Percentiles rank a stretch among this genome's conserved stretches.
These are phyloP conservation scores for Pulveroboletus sp. DNA, from an alignment of 768 basidiomycete genomes.

Conservation along the genomic window DNA sequence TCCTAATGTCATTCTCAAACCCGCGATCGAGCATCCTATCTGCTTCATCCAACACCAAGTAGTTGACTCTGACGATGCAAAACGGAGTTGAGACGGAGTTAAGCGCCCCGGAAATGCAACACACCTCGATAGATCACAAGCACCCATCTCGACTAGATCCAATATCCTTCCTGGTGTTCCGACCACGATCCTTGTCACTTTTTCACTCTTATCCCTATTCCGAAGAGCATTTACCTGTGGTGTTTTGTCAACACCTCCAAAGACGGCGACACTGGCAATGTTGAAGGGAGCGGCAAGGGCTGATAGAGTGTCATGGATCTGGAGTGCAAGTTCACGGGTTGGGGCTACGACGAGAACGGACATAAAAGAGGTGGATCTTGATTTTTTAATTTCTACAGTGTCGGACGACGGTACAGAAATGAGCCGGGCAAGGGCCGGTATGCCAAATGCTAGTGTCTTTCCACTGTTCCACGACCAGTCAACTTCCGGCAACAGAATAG, in stretches of 20 bases:
- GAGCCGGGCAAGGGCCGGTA: constrained; percentile 78
- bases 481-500: not conserved
- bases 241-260: constrained; percentile 91
- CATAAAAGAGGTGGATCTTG: constrained; percentile 33
- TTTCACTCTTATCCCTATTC: constrained; percentile 31
- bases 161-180: constrained; percentile 93
- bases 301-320: constrained; percentile 83
- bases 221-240: constrained; percentile 69
- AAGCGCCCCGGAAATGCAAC: constrained; percentile 22
- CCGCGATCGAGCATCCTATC: constrained; percentile 98
- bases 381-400: constrained; percentile 25
- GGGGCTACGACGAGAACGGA: constrained; percentile 84
- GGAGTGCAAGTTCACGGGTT: constrained; percentile 93
- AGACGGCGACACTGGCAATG: constrained; percentile 81
- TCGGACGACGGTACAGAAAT: constrained; percentile 33
- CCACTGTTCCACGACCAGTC: constrained; percentile 47
- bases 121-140: constrained; percentile 72
- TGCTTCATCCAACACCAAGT: constrained; percentile 94
- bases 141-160: constrained; percentile 87
- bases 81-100: not conserved
- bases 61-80: constrained; percentile 57
- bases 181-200: constrained; percentile 69
- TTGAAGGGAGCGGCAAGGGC: constrained; percentile 69
- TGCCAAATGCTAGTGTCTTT: constrained; percentile 94
- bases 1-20: constrained; percentile 95